Evolutionary conservation across 2,329 filamentous ascomycete species (phyloP).

Genomic region (Aureobasidium mangrovei): DNA sequence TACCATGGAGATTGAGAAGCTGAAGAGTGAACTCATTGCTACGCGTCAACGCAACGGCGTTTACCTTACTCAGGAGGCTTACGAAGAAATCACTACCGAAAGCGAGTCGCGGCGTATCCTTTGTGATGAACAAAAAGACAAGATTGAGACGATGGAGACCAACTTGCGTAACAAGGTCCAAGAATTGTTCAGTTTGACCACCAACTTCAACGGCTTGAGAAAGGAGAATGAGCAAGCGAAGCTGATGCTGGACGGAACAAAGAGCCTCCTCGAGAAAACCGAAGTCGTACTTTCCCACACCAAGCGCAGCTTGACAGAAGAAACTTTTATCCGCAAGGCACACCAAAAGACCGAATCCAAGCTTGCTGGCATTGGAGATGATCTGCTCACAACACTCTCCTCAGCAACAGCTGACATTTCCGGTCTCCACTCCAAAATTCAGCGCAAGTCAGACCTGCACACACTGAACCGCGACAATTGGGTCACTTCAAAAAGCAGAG

Average conservation of each 20-base stretch:
- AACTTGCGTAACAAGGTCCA: slow-evolving; percentile 91
- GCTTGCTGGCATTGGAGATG: slow-evolving; percentile 62
- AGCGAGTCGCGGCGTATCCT: slow-evolving; percentile 88
- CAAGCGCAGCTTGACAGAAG: slow-evolving; percentile 65
- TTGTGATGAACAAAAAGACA: slow-evolving; percentile 83
- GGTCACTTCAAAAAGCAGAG: slow-evolving; percentile 65
- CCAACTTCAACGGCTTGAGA: slow-evolving; percentile 78
- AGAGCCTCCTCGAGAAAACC: slow-evolving; percentile 74
- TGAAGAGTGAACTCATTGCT: slow-evolving; percentile 88
- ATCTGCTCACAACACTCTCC: slow-evolving; percentile 68
- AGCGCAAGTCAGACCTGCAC: slow-evolving; percentile 76
- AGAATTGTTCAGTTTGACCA: slow-evolving; percentile 78
- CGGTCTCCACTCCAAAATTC: slow-evolving; percentile 76
- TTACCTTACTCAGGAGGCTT: slow-evolving; percentile 79
- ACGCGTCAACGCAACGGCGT: slow-evolving; percentile 92
- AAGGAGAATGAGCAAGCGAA: slow-evolving; percentile 79
- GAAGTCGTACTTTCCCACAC: slow-evolving; percentile 76
- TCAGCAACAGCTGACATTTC: slow-evolving; percentile 72
- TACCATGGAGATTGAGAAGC: slow-evolving; percentile 82
- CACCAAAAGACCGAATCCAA: slow-evolving; percentile 77
- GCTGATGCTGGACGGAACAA: slow-evolving; percentile 65
- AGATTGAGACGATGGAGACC: slow-evolving; percentile 83
- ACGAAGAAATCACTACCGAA: slow-evolving; percentile 83
- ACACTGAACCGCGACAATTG: slow-evolving; percentile 69
- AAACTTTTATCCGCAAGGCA: slow-evolving; percentile 69